Conservation (phyloP, 495 filamentous ascomycete genomes). For the Cetradonia linearis region DNA sequence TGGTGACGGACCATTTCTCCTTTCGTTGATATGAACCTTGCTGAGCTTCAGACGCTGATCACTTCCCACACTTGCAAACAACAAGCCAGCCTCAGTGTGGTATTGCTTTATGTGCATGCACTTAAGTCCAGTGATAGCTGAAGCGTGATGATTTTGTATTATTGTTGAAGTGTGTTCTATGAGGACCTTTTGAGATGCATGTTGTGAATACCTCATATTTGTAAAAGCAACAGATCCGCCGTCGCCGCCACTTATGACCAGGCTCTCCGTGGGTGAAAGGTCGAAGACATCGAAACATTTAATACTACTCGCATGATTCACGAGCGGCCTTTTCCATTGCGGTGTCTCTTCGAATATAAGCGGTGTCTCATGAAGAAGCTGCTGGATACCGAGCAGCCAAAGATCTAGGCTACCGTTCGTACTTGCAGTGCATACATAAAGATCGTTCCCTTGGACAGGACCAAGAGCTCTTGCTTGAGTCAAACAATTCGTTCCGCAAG, state of each 20-base stretch:
- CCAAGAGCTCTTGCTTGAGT: constrained; percentile 54
- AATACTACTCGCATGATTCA: constrained; percentile 66
- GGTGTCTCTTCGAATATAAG: constrained; percentile 17
- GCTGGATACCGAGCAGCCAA: constrained; percentile 35
- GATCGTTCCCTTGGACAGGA: constrained; percentile 10
- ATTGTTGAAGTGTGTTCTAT: constrained; percentile 8
- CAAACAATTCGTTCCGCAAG: constrained; percentile 70
- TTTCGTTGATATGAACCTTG: constrained; percentile 37
- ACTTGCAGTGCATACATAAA: constrained; percentile 43
- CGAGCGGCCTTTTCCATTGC: constrained; percentile 7
- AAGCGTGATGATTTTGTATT: constrained; percentile 60
- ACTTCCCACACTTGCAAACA: constrained; percentile 56
- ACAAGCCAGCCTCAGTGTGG: constrained; percentile 10
- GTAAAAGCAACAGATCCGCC: constrained; percentile 63
- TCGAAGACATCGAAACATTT: constrained; percentile 41
- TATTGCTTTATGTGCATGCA: constrained; percentile 28
- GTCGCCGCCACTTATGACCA: constrained; percentile 71
- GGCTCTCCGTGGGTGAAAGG: constrained; percentile 30
- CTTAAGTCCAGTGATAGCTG: constrained; percentile 60
- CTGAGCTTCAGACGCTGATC: constrained; percentile 78
- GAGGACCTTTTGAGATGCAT: constrained; percentile 6
- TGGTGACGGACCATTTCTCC: constrained; percentile 21
- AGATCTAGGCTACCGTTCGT: constrained; percentile 53
- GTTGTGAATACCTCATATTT: constrained; percentile 24
- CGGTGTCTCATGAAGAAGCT: not conserved